phyloP scores from a whole-genome alignment of 2,329 filamentous ascomycete species.

The Diaporthe velutina region DNA sequence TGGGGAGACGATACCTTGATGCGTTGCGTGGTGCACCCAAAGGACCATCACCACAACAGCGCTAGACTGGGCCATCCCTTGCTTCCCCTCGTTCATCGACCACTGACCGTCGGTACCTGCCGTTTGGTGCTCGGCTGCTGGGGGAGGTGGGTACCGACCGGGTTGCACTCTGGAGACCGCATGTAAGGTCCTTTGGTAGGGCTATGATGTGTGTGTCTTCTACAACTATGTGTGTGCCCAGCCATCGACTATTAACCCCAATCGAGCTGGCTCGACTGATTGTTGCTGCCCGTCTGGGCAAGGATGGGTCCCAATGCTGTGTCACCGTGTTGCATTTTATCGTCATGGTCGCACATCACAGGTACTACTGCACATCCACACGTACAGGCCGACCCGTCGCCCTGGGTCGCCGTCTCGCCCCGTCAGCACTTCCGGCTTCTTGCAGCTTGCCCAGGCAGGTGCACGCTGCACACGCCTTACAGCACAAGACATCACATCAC shows the following conservation, averaged over 20 bases:
- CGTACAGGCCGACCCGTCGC: conserved; percentile 28
- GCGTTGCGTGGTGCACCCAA: background rate
- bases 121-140: background rate
- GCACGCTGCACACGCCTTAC: background rate
- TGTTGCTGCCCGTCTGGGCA: conserved; percentile 7
- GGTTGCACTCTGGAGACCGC: conserved; percentile 17
- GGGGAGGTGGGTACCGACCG: conserved; percentile 4
- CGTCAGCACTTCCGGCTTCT: conserved; percentile 28
- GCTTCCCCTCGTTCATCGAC: conserved; percentile 15
- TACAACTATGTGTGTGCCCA: background rate
- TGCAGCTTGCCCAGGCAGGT: conserved; percentile 28
- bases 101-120: conserved; percentile 20
- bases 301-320: conserved; percentile 1
- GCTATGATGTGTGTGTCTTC: background rate
- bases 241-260: background rate
- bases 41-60: no score
- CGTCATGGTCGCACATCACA: conserved; percentile 11
- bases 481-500: conserved; percentile 21
- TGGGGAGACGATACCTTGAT: background rate
- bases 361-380: conserved; percentile 4
- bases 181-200: conserved; percentile 35
- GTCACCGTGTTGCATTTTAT: conserved; percentile 13
- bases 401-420: conserved; percentile 31
- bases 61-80: conserved; percentile 13
- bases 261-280: background rate